A percentile compares a stretch with the other conserved stretches of the same genome.
Evolutionary conservation across 116 monocot species (phyloP).

Genomic region (Iris pallida): DNA sequence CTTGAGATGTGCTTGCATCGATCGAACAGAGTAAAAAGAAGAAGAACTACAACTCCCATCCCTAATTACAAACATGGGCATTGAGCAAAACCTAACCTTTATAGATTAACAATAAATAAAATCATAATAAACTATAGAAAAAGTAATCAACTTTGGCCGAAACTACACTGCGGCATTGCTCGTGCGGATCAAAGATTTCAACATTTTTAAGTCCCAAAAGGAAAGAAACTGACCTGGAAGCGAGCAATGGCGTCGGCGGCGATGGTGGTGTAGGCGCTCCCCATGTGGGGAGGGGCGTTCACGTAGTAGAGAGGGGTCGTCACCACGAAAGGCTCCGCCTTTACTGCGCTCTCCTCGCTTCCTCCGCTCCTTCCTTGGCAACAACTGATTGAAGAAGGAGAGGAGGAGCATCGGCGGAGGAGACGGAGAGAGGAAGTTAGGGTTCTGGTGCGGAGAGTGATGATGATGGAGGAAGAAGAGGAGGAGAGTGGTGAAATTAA

Average conservation of each 20-base stretch:
- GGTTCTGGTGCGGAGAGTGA: constrained; percentile 7
- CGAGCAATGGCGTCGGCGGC: constrained; percentile 95
- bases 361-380: constrained; percentile 16
- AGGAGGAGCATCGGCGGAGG: neutral
- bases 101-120: neutral
- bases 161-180: neutral
- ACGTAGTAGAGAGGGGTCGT: constrained; percentile 94
- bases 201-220: neutral
- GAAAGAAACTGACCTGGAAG: constrained; percentile 55
- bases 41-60: no score
- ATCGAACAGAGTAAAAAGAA: no score
- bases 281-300: constrained; percentile 98
- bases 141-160: neutral
- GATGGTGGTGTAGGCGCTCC: constrained; percentile 98
- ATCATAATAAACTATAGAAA: neutral
- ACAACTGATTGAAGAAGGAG: constrained; percentile 8
- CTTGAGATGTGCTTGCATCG: no score
- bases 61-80: no score
- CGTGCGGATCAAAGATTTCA: neutral
- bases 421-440: constrained; percentile 3
- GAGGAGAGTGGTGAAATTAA: constrained; percentile 24
- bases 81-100: no score
- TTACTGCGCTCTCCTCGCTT: constrained; percentile 7
- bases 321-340: constrained; percentile 54
- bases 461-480: constrained; percentile 10